Base-by-base conservation (phyloP, 768 basidiomycete genomes). In the Termitomyces heimii region DNA sequence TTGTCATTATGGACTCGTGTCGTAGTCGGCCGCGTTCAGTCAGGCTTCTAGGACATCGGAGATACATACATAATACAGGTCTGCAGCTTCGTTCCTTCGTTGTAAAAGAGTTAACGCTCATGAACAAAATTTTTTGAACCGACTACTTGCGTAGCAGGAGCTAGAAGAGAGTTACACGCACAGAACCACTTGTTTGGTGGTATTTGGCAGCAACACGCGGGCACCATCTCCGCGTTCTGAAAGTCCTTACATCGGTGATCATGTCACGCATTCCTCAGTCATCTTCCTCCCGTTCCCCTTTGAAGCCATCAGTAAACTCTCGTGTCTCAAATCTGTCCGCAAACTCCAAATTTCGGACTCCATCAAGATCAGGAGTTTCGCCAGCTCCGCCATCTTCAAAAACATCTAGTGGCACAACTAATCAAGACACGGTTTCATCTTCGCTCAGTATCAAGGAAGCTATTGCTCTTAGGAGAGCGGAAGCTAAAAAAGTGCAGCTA, bases 401-500 rank as follows among this genome's bases (percentile, higher is more conserved):
- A 34, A 57, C 63, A 20, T 4, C n/a, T 2, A 40, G 45, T 43
- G 39, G 31, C 43, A 16, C 44, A 29, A 22, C 56, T 62, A 18
- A 50, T 31, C 47, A 58, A 52, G 60, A 56, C 4, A 13, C 62
- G 44, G 3, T 47, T 13, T 45, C 56, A n/a, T 48, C 60, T 20
- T 43, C 73, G 31, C 67, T 78, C 18, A 89, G 80, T 65, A 79
- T 92, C 60, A 84, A 84, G 63, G 91, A 91, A 60, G 86, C 84
- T 14, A 91, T 93, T 66, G 90, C 90, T 2, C 73, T 89, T 45
- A 89, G 82, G 60, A 77, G 90, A 43, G 89, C 90, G 0, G 87
- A 91, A 65, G 88, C 85, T 0, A 90, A 86, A 73, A 92, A 89
- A 64, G 73, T 77, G 53, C 69, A 74, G 47, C 54, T 62, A 22